phyloP scores from a whole-genome alignment of 169 alveolate species.

The Plasmodium relictum region DNA sequence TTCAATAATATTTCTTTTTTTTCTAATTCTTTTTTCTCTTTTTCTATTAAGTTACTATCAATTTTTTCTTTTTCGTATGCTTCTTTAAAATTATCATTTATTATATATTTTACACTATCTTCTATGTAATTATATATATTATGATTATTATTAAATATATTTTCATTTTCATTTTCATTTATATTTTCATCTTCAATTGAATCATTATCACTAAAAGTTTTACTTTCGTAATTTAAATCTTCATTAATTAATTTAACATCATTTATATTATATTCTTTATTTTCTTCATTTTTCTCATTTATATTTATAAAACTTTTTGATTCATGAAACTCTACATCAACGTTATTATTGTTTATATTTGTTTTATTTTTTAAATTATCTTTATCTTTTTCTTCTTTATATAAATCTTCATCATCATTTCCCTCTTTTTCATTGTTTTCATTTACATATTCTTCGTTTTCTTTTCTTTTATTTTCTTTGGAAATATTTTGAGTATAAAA shows the following conservation, averaged over 20 bases:
- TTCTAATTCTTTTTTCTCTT: conserved; percentile 52
- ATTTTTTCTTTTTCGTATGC: conserved; percentile 15
- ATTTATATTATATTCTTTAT: not conserved
- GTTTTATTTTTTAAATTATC: not conserved
- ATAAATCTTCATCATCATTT: not conserved
- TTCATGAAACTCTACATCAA: too few species aligned
- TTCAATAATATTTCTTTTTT: conserved; percentile 35
- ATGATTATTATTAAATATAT: conserved; percentile 25
- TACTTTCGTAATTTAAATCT: not conserved
- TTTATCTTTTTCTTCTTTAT: not conserved
- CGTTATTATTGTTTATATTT: not conserved
- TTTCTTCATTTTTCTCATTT: not conserved
- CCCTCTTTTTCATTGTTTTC: not conserved
- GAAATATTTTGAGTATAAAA: not conserved
- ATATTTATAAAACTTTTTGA: too few species aligned
- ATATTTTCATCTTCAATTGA: not conserved
- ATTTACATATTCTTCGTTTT: not conserved
- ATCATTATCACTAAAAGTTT: not conserved
- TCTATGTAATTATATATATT: conserved; percentile 52
- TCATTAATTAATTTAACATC: not conserved
- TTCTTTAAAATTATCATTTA: conserved; percentile 16
- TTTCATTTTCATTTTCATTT: conserved; percentile 1
- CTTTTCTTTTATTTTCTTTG: not conserved
- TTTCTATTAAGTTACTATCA: conserved; percentile 20
- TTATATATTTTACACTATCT: conserved; percentile 43